Conservation (phyloP, 805 yeast genomes). For the Candida ascalaphidarum region DNA sequence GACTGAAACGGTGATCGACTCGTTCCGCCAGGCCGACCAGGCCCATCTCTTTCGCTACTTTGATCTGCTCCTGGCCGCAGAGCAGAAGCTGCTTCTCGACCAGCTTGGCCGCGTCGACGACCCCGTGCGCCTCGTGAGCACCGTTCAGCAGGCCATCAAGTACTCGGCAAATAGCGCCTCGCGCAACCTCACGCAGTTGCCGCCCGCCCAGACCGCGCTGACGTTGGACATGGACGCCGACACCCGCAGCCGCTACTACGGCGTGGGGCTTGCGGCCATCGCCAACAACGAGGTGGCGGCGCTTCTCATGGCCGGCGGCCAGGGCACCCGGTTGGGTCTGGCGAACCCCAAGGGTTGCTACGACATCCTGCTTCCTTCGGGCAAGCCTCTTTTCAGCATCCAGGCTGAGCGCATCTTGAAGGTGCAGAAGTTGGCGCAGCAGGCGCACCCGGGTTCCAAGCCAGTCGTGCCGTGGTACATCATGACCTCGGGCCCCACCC, state of each 20-base stretch:
- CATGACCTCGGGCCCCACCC: slow-evolving; percentile 91
- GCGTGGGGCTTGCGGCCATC: slow-evolving; percentile 62
- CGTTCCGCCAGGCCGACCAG: slow-evolving; percentile 41
- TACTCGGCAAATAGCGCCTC: slow-evolving; percentile 18
- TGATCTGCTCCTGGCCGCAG: slow-evolving; percentile 23
- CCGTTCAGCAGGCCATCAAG: slow-evolving; percentile 40
- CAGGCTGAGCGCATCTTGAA: slow-evolving; percentile 80
- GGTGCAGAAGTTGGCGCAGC: slow-evolving; percentile 49
- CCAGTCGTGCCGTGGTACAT: slow-evolving; percentile 70
- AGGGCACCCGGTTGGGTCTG: slow-evolving; percentile 93
- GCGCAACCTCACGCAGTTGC: slow-evolving; percentile 39
- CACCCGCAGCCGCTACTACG: slow-evolving; percentile 29
- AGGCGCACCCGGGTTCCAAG: slow-evolving; percentile 9
- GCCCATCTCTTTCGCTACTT: slow-evolving; percentile 43
- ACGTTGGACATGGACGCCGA: slow-evolving; percentile 34
- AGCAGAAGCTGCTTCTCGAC: slow-evolving; percentile 25
- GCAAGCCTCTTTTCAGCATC: slow-evolving; percentile 77
- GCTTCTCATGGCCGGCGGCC: slow-evolving; percentile 95
- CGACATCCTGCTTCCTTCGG: slow-evolving; percentile 77
- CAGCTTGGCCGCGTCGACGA: slow-evolving; percentile 36
- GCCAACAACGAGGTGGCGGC: slow-evolving; percentile 74
- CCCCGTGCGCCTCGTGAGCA: slow-evolving; percentile 30
- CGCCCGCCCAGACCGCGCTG: slow-evolving; percentile 37
- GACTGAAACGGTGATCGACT: too few species aligned
- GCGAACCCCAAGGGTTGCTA: slow-evolving; percentile 90